A percentile compares a stretch with the other conserved stretches of the same genome.
Conservation (phyloP, 2,329 filamentous ascomycete genomes). For the Ophiostoma tasmaniense region DNA sequence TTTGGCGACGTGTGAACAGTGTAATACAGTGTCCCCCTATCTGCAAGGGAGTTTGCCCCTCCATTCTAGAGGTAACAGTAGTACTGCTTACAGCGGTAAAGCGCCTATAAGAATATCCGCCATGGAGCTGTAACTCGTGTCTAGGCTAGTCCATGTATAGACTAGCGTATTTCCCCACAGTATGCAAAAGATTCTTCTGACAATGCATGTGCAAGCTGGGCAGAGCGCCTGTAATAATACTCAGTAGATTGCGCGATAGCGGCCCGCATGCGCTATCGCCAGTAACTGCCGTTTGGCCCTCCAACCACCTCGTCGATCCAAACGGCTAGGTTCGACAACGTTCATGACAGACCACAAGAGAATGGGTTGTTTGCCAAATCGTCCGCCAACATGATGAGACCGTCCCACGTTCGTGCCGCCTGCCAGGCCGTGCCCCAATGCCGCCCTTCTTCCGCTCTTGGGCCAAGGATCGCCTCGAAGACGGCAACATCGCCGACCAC, state of each 20-base stretch:
- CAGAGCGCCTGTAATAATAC: not conserved
- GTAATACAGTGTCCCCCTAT: slow-evolving; percentile 1
- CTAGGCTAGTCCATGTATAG: not conserved
- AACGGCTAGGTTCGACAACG: not conserved
- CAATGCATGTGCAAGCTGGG: not conserved
- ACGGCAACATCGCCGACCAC: slow-evolving; percentile 30
- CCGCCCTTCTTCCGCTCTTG: not conserved
- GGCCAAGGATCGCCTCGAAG: slow-evolving; percentile 21
- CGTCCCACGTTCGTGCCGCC: slow-evolving; percentile 10
- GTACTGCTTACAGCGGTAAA: not conserved
- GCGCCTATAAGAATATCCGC: not conserved
- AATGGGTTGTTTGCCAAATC: slow-evolving; percentile 8
- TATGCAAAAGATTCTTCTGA: slow-evolving; percentile 7
- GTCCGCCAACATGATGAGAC: slow-evolving; percentile 14
- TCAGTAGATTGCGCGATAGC: not conserved
- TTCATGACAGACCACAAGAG: not conserved
- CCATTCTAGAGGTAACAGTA: not conserved
- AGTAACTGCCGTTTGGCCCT: not conserved
- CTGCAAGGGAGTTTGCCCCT: not conserved
- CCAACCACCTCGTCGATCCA: not conserved
- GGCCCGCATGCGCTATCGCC: not conserved
- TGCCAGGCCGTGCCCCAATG: not conserved
- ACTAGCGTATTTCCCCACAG: not conserved
- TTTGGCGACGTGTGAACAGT: not conserved
- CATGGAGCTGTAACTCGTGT: not conserved